Percentiles rank a stretch among this genome's conserved stretches.
Evolutionary conservation across 768 basidiomycete species (phyloP).

Genomic region (Lactarius indigo): DNA sequence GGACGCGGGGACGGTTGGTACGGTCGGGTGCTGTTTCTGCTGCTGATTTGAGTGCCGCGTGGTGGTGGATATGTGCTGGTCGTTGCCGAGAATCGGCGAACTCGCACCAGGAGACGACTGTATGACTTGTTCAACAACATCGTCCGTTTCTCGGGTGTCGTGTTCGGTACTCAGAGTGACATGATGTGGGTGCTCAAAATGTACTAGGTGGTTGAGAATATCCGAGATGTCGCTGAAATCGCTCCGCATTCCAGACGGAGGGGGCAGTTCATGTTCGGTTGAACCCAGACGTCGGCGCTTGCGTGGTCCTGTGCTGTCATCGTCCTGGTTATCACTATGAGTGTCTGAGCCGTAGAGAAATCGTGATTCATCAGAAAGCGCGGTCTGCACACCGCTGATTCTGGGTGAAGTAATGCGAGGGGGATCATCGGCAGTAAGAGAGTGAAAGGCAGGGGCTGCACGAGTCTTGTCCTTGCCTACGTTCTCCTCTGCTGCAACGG

Average conservation of each 20-base stretch:
- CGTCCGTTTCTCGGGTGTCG: slow-evolving; percentile 7
- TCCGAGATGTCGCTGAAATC: slow-evolving; percentile 79
- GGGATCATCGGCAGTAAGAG: slow-evolving; percentile 57
- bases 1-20: slow-evolving; percentile 3
- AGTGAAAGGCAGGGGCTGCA: slow-evolving; percentile 75
- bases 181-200: slow-evolving; percentile 57
- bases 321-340: slow-evolving; percentile 34
- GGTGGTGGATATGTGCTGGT: not conserved
- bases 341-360: slow-evolving; percentile 37
- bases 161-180: slow-evolving; percentile 26
- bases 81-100: slow-evolving; percentile 15
- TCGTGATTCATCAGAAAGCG: slow-evolving; percentile 30
- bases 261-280: slow-evolving; percentile 33
- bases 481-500: slow-evolving; percentile 43
- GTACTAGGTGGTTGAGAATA: slow-evolving; percentile 69
- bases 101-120: slow-evolving; percentile 12
- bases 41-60: slow-evolving; percentile 11
- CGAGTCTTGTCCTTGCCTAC: slow-evolving; percentile 55
- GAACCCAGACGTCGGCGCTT: slow-evolving; percentile 27
- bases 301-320: slow-evolving; percentile 15
- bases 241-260: slow-evolving; percentile 48
- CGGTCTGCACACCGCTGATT: slow-evolving; percentile 10
- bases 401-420: slow-evolving; percentile 19
- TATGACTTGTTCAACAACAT: slow-evolving; percentile 17
- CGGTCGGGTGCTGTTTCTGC: slow-evolving; percentile 7